phyloP scores from a whole-genome alignment of 164 flowering plant genomes.

The grape (Vitis vinifera) region DNA sequence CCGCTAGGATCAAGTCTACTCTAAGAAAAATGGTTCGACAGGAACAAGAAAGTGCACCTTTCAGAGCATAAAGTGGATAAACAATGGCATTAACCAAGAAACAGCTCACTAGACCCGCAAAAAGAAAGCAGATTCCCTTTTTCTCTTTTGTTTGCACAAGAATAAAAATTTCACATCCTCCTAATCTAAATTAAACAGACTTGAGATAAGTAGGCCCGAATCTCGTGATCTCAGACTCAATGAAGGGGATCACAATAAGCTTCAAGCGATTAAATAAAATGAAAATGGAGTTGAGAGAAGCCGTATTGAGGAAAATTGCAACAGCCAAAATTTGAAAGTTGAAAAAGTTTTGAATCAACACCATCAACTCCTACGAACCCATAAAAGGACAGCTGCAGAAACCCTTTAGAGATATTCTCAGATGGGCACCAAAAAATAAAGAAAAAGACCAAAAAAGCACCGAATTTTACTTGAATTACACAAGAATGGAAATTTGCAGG shows the following conservation, averaged over 20 bases:
- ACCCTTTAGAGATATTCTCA: slow-evolving; percentile 38
- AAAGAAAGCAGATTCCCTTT: slow-evolving; percentile 89
- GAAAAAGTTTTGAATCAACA: slow-evolving; percentile 29
- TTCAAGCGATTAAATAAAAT: slow-evolving; percentile 3
- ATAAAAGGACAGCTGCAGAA: slow-evolving; percentile 22
- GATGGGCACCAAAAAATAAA: slow-evolving; percentile 23
- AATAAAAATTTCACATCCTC: slow-evolving; percentile 16
- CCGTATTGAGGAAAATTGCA: slow-evolving; percentile 7
- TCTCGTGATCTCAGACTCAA: slow-evolving; percentile 9
- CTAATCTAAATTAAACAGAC: slow-evolving; percentile 16
- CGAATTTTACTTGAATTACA: slow-evolving; percentile 41
- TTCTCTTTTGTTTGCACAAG: slow-evolving; percentile 19
- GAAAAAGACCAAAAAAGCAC: slow-evolving; percentile 31
- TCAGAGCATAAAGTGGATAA: slow-evolving; percentile 84
- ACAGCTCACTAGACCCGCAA: slow-evolving; percentile 62
- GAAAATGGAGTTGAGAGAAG: slow-evolving; percentile 7
- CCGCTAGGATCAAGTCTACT: slow-evolving; percentile 49
- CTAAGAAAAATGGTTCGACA: slow-evolving; percentile 31
- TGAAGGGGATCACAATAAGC: slow-evolving; percentile 13
- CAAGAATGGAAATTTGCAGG: slow-evolving; percentile 27
- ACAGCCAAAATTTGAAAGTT: neutral
- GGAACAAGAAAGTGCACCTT: slow-evolving; percentile 81
- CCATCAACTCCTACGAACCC: slow-evolving; percentile 17
- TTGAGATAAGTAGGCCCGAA: slow-evolving; percentile 16
- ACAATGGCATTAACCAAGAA: slow-evolving; percentile 53